These are phyloP conservation scores for Coemansia nantahalensis DNA, from an alignment of 192 early-diverging fungal genomes.

Conservation along the genomic window DNA sequence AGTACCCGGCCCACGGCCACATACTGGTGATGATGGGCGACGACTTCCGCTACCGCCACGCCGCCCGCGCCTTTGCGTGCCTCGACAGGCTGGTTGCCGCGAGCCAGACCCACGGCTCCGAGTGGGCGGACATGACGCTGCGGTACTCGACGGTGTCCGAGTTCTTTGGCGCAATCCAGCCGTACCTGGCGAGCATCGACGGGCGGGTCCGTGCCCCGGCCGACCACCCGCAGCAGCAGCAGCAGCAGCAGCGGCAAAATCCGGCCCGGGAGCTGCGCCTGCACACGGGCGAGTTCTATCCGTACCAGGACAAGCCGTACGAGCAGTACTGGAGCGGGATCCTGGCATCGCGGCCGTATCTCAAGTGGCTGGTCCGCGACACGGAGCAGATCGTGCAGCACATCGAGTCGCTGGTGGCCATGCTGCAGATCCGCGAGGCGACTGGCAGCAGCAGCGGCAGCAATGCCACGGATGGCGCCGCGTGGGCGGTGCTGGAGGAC, in stretches of 20 bases:
- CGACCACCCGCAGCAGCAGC: no score
- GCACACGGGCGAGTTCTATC: conserved; percentile 35
- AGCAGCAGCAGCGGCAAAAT: no score
- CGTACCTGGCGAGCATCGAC: conserved; percentile 5
- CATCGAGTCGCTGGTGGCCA: conserved; percentile 32
- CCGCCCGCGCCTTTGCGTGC: conserved; percentile 28
- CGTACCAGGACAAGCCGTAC: conserved; percentile 49
- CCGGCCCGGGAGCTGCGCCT: conserved; percentile 1
- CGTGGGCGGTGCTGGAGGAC: conserved; percentile 17
- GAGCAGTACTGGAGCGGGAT: conserved; percentile 54
- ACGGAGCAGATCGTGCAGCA: conserved; percentile 45
- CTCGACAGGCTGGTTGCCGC: conserved; percentile 25
- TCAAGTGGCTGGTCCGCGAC: conserved; percentile 40
- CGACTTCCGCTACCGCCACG: conserved; percentile 32
- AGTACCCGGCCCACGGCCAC: conserved; percentile 47
- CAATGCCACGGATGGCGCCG: background rate
- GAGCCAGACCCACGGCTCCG: background rate
- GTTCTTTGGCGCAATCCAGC: conserved; percentile 20
- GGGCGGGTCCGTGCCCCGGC: background rate
- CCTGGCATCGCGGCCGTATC: conserved; percentile 26
- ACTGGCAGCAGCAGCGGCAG: background rate
- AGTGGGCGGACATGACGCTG: conserved; percentile 11
- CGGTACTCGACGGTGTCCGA: conserved; percentile 39
- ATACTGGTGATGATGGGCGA: conserved; percentile 51
- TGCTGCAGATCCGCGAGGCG: conserved; percentile 2